A percentile compares a stretch with the other conserved stretches of the same genome.
Evolutionary conservation across 768 basidiomycete genomes (phyloP).

Genomic region (Agrocybe chaxingu): DNA sequence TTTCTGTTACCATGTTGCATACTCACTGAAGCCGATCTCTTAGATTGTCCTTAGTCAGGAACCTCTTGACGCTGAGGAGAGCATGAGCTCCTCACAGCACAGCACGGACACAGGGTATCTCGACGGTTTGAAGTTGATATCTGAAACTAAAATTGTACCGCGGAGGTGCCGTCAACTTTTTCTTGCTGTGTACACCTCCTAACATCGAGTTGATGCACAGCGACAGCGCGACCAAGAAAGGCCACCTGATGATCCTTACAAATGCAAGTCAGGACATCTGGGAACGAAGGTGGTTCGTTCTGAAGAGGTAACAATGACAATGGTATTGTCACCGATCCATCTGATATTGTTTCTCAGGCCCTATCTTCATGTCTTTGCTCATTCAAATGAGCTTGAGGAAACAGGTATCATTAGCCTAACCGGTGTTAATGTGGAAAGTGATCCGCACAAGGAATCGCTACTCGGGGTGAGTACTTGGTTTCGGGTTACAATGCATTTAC

Average conservation of each 20-base stretch:
- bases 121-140: constrained; percentile 64
- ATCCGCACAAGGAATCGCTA: constrained; percentile 83
- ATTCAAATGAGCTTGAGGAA: constrained; percentile 83
- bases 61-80: constrained; percentile 54
- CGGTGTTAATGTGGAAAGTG: constrained; percentile 82
- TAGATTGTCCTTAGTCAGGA: constrained; percentile 82
- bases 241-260: constrained; percentile 73
- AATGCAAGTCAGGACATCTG: constrained; percentile 81
- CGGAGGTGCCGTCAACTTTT: constrained; percentile 50
- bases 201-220: constrained; percentile 33
- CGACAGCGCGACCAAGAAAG: constrained; percentile 82
- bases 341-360: constrained; percentile 54
- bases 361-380: constrained; percentile 84
- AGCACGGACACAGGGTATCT: constrained; percentile 32
- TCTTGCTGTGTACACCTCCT: background rate
- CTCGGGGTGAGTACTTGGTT: constrained; percentile 65
- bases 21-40: constrained; percentile 13
- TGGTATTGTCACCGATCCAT: constrained; percentile 5
- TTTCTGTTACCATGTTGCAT: background rate
- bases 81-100: constrained; percentile 26
- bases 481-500: background rate
- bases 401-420: constrained; percentile 76
- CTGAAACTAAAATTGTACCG: constrained; percentile 69
- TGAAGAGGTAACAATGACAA: constrained; percentile 59
- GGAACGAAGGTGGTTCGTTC: constrained; percentile 83